phyloP scores from a whole-genome alignment of 116 monocot species.

The Phalaenopsis hybrid region DNA sequence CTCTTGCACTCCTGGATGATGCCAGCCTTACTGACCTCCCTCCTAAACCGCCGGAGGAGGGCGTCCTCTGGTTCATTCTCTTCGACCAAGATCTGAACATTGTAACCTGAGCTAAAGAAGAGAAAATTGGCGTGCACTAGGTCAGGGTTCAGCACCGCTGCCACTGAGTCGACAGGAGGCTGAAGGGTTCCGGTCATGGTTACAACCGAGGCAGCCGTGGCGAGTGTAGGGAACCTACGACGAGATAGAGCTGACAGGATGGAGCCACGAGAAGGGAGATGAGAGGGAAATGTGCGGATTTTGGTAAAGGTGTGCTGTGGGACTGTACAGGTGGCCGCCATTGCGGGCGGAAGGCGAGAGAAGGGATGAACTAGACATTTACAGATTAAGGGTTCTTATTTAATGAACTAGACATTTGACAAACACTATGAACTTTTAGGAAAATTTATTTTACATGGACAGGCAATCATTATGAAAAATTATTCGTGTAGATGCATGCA shows the following conservation, averaged over 20 bases:
- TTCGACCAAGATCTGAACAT: slow-evolving; percentile 76
- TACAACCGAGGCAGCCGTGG: background rate
- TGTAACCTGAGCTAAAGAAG: slow-evolving; percentile 52
- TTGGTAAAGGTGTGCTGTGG: slow-evolving; percentile 15
- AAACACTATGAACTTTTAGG: too few species aligned
- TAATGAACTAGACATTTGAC: too few species aligned
- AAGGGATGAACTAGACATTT: too few species aligned
- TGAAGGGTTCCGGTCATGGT: background rate
- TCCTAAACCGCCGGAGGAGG: slow-evolving; percentile 60
- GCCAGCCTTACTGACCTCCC: slow-evolving; percentile 82
- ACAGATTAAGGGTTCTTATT: too few species aligned
- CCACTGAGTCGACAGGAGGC: background rate
- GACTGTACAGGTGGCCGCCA: slow-evolving; percentile 9
- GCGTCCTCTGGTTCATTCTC: slow-evolving; percentile 76
- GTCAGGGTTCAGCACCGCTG: slow-evolving; percentile 16
- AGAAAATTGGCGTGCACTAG: slow-evolving; percentile 22
- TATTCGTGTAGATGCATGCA: too few species aligned
- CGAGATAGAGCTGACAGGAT: background rate
- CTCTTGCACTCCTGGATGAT: slow-evolving; percentile 83
- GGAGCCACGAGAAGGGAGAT: background rate
- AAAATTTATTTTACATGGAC: too few species aligned
- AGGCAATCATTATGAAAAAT: too few species aligned
- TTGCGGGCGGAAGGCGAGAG: background rate
- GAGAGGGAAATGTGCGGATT: background rate
- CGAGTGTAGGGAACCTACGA: background rate